Conservation (phyloP, 345 rosid genomes). For the Populus pruinosa region DNA sequence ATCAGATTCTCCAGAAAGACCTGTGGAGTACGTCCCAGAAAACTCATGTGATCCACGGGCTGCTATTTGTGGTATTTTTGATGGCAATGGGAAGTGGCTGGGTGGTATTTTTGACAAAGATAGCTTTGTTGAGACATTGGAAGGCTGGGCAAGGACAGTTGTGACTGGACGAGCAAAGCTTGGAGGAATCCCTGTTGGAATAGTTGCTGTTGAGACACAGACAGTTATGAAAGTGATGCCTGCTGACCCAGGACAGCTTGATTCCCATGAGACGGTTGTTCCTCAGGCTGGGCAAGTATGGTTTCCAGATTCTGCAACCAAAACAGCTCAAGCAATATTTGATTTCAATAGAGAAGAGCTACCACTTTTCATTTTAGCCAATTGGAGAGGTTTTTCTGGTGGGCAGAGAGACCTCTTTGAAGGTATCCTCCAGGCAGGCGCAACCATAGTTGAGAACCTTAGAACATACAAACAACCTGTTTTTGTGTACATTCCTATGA, state of each 20-base stretch:
- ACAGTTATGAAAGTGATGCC: constrained; percentile 98
- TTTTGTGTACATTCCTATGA: constrained; percentile 94
- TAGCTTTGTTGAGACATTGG: constrained; percentile 87
- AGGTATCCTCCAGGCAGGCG: constrained; percentile 99
- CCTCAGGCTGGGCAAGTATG: constrained; percentile 99
- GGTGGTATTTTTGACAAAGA: constrained; percentile 96
- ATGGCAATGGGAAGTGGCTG: constrained; percentile 74
- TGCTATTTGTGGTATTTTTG: constrained; percentile 68
- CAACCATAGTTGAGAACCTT: constrained; percentile 94
- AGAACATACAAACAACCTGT: constrained; percentile 96
- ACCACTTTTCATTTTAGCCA: constrained; percentile 92
- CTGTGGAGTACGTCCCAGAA: constrained; percentile 82
- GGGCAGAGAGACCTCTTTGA: constrained; percentile 99
- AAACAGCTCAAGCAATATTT: constrained; percentile 93
- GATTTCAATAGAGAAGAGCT: constrained; percentile 96
- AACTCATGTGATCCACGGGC: constrained; percentile 98
- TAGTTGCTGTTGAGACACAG: constrained; percentile 98
- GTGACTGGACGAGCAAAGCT: constrained; percentile 99
- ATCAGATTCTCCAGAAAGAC: constrained; percentile 79
- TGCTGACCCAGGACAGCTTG: constrained; percentile 99
- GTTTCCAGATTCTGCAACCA: constrained; percentile 98
- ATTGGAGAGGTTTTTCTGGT: constrained; percentile 99
- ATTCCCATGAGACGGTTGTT: constrained; percentile 97
- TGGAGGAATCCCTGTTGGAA: constrained; percentile 97
- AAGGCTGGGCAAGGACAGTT: constrained; percentile 99